Evolutionary conservation across 2,329 filamentous ascomycete species (phyloP), one percentile per base, ranked within the genome.

Genomic region (Stylonectria norvegica): DNA sequence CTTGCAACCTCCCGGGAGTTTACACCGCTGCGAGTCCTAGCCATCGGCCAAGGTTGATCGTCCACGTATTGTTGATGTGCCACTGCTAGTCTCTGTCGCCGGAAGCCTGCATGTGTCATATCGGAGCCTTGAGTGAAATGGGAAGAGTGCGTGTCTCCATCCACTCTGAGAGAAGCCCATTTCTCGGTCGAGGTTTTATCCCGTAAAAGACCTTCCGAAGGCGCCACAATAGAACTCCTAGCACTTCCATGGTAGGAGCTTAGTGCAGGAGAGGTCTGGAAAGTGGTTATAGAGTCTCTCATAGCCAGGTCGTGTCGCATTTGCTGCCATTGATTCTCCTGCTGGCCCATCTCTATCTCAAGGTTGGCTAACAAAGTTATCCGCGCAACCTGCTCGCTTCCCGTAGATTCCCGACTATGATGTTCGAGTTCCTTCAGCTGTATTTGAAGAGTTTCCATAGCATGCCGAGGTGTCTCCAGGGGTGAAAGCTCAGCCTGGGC

Each of bases 301-400:
- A 66, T 63, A 23, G 50, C 40, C 28, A 81, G 56, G 25, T 73
- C 70, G 18, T 71, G 63, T 41, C 78, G 76, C 62, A 83, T 71
- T 35, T 72, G 64, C 40, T 75, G 71, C 81, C 80, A 84, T 48
- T 75, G 72, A 38, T 68, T 69, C 54, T 81, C 77, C 54, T 84
- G 75, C 48, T 70, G 59, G 1, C 73, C 76, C 71, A 84, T 78
- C 58, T 85, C 81, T 45, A 65, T 67, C 54, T 85, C 81, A 2
- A 85, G 63, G 43, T 79, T 73, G 20, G 77, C 72, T 2, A 85
- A 63, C 3, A 82, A 66, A 22, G 66, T 69, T 42, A 75, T 61
- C 19, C 70, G 65, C 39, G 66, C 66, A 11, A 64, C 62, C 19
- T 69, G 46, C 61, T 70, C 38, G 64, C 65, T 6, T 55, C 56